Percentiles rank a stretch among this genome's conserved stretches.
Evolutionary conservation across 805 yeast species (phyloP).

Genomic region (Metschnikowia proteae): DNA sequence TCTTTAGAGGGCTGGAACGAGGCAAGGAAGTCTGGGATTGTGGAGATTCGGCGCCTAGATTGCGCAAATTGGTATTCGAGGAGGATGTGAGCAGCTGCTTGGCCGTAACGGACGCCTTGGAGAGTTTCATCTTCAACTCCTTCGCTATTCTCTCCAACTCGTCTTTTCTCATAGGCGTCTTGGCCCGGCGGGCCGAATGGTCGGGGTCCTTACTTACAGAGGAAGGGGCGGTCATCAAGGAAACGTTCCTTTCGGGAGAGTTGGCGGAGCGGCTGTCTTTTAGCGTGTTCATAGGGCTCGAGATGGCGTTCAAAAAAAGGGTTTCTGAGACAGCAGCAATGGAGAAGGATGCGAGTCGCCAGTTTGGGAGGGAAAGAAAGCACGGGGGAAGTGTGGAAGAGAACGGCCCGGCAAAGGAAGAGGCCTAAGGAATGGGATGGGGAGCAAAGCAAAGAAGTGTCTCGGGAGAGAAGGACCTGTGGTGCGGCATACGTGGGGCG

Average conservation of each 20-base stretch:
- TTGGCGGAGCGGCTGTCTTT: slow-evolving; percentile 21
- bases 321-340: neutral
- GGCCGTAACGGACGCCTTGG: slow-evolving; percentile 44
- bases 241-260: slow-evolving; percentile 15
- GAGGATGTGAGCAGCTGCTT: slow-evolving; percentile 28
- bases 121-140: slow-evolving; percentile 38
- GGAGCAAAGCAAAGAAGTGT: slow-evolving; percentile 10
- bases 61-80: slow-evolving; percentile 15
- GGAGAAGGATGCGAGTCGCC: neutral
- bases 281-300: slow-evolving; percentile 21
- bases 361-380: neutral
- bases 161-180: slow-evolving; percentile 40
- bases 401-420: neutral
- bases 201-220: slow-evolving; percentile 11
- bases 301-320: neutral
- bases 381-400: neutral
- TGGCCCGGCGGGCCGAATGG: slow-evolving; percentile 18
- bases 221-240: slow-evolving; percentile 11
- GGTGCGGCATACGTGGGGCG: slow-evolving; percentile 6
- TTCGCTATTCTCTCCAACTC: slow-evolving; percentile 44
- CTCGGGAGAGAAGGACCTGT: neutral
- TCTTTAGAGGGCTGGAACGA: slow-evolving; percentile 30
- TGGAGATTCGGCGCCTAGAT: slow-evolving; percentile 21
- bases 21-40: slow-evolving; percentile 16
- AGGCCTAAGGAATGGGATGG: neutral